Evolutionary conservation across 2,329 filamentous ascomycete genomes (phyloP).

Genomic region (Incumbomyces delicatus): DNA sequence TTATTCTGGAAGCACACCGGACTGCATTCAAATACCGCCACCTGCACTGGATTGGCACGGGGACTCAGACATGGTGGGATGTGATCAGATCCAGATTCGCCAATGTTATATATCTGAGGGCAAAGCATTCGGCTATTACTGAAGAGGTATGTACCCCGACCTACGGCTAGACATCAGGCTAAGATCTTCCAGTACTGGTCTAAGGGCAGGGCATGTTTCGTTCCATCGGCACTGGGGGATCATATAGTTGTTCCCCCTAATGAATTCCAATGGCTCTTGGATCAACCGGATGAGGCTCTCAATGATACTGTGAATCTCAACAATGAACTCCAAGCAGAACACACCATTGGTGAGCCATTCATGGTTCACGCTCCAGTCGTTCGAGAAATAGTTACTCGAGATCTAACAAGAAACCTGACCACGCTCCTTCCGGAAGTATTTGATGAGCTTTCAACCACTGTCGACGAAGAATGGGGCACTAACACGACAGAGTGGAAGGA

Average conservation of each 20-base stretch:
- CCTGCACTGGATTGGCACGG: neutral
- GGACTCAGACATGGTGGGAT: neutral
- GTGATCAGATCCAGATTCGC: neutral
- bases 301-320: conserved; percentile 29
- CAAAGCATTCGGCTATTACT: neutral
- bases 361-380: conserved; percentile 32
- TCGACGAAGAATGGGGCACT: conserved; percentile 29
- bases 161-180: neutral
- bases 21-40: neutral
- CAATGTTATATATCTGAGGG: neutral
- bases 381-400: conserved; percentile 32
- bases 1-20: neutral
- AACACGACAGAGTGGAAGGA: conserved; percentile 30
- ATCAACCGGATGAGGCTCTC: conserved; percentile 32
- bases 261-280: conserved; percentile 30
- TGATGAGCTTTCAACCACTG: conserved; percentile 27
- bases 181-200: neutral
- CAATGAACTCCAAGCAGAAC: conserved; percentile 29
- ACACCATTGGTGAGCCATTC: conserved; percentile 27
- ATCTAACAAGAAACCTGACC: conserved; percentile 30
- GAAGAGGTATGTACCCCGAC: neutral
- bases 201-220: neutral
- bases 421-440: conserved; percentile 27
- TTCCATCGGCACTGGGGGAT: neutral
- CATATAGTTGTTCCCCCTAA: neutral